Evolutionary conservation across 2,329 filamentous ascomycete species (phyloP).

Genomic region (Fusarium robinianum): DNA sequence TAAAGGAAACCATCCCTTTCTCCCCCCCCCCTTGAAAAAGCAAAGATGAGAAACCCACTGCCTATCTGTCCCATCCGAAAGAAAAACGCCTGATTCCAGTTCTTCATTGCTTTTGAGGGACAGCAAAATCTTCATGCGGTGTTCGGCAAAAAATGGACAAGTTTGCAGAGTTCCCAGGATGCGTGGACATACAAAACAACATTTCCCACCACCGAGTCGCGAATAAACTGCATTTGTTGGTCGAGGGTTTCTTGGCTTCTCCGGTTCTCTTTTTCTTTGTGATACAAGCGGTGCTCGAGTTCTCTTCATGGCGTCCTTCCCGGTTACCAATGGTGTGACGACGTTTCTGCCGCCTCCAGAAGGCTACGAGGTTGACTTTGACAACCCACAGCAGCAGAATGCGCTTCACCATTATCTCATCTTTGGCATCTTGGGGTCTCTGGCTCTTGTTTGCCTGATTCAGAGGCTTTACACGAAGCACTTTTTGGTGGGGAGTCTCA

Average conservation of each 20-base stretch:
- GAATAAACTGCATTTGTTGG: background rate
- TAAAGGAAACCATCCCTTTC: no score
- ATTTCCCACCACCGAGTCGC: no score
- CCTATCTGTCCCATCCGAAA: no score
- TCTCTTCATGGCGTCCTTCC: constrained; percentile 16
- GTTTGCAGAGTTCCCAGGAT: no score
- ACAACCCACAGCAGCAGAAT: constrained; percentile 33
- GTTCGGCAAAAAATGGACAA: no score
- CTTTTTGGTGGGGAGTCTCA: constrained; percentile 12
- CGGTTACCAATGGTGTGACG: constrained; percentile 30
- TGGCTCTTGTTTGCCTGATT: constrained; percentile 23
- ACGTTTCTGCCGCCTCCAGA: constrained; percentile 33
- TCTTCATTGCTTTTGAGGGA: no score
- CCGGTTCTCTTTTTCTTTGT: background rate
- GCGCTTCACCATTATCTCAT: constrained; percentile 33
- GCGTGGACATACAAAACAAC: no score
- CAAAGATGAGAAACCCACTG: no score
- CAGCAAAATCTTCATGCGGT: no score
- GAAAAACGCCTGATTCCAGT: no score
- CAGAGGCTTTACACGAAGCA: constrained; percentile 41
- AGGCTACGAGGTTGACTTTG: constrained; percentile 40
- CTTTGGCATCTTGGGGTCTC: constrained; percentile 26
- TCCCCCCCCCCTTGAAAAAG: no score
- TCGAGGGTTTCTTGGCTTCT: background rate
- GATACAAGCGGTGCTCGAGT: background rate